phyloP scores from a whole-genome alignment of 345 rosid species.

The Camelina laxa region DNA sequence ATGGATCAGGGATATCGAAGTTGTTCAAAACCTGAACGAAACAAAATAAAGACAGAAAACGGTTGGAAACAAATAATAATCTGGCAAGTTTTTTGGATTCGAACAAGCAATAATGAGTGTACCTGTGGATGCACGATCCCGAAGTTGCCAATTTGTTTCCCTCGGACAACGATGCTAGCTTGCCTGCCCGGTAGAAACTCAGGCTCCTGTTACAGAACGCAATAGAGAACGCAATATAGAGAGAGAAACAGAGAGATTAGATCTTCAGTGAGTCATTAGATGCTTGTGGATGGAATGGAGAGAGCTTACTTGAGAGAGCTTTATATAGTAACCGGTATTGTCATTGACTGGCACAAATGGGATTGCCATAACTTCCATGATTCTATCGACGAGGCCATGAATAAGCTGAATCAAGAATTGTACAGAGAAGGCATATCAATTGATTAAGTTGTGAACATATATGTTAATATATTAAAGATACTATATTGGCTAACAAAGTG shows the following conservation, averaged over 20 bases:
- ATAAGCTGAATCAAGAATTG: conserved; percentile 60
- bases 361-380: conserved; percentile 84
- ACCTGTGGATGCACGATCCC: conserved; percentile 95
- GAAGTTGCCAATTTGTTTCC: conserved; percentile 70
- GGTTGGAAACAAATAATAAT: not conserved
- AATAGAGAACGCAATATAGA: not conserved
- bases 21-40: conserved; percentile 68
- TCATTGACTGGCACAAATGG: conserved; percentile 65
- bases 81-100: not conserved
- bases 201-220: conserved; percentile 58
- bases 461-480: not conserved
- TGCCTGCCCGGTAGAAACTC: conserved; percentile 84
- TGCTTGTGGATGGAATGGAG: not conserved
- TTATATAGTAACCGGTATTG: conserved; percentile 64
- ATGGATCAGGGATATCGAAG: conserved; percentile 78
- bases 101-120: conserved; percentile 1
- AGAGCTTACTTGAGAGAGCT: conserved; percentile 65
- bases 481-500: not conserved
- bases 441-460: not conserved
- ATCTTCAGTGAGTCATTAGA: not conserved
- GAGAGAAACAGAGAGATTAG: not conserved
- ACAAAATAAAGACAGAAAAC: not conserved
- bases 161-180: conserved; percentile 79
- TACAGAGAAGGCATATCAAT: not conserved
- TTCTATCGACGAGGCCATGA: conserved; percentile 85